Evolutionary conservation across 768 basidiomycete species (phyloP).

Genomic region (Candolleomyces aberdarensis): DNA sequence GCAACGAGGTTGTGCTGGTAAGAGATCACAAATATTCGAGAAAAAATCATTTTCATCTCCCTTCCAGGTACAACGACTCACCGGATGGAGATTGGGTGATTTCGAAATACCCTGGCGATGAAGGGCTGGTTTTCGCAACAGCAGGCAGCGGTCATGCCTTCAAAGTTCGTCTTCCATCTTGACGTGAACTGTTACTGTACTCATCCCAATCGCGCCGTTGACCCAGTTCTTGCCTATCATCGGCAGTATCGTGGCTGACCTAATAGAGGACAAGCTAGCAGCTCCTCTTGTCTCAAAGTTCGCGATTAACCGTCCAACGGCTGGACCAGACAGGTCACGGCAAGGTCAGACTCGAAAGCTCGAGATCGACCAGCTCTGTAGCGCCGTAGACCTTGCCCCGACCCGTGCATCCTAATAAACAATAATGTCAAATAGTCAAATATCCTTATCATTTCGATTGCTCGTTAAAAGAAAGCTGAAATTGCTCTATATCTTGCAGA

Average conservation of each 20-base stretch:
- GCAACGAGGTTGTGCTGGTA: slow-evolving; percentile 88
- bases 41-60: background rate
- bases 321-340: slow-evolving; percentile 31
- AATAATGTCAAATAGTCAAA: too few relatives aligned
- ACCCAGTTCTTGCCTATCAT: slow-evolving; percentile 82
- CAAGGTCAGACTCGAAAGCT: slow-evolving; percentile 34
- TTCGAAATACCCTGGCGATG: slow-evolving; percentile 58
- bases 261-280: slow-evolving; percentile 63
- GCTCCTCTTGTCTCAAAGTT: slow-evolving; percentile 56
- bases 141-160: slow-evolving; percentile 87
- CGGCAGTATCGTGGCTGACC: slow-evolving; percentile 71
- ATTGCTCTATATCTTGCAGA: too few relatives aligned
- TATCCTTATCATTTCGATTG: too few relatives aligned
- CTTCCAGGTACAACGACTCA: slow-evolving; percentile 82
- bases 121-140: slow-evolving; percentile 74
- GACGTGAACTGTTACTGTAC: background rate
- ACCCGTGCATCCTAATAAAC: background rate
- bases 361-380: slow-evolving; percentile 47
- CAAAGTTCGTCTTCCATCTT: slow-evolving; percentile 50
- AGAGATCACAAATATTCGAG: slow-evolving; percentile 18
- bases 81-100: slow-evolving; percentile 89
- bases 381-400: slow-evolving; percentile 34
- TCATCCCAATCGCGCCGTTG: background rate
- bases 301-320: slow-evolving; percentile 48
- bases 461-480: too few relatives aligned